These are phyloP conservation scores for Cynanchum wilfordii DNA, from an alignment of 257 asterid genomes.

Conservation along the genomic window DNA sequence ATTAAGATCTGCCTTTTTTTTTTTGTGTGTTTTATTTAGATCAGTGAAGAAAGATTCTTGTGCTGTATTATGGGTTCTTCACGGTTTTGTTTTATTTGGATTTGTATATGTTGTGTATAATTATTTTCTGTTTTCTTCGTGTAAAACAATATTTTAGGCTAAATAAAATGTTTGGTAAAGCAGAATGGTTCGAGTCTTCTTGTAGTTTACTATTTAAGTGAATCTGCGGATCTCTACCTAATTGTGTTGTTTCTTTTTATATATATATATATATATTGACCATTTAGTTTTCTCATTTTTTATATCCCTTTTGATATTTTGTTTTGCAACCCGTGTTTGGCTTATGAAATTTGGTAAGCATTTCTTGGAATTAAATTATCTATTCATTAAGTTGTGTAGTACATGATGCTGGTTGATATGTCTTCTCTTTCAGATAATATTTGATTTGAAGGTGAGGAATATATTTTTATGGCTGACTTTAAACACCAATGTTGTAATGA, in stretches of 20 bases:
- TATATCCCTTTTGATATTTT: not conserved
- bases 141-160: not conserved
- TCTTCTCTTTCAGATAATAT: too few relatives aligned
- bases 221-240: not conserved
- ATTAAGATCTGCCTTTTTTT: conserved; percentile 40
- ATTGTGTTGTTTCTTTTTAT: not conserved
- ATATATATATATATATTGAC: not conserved
- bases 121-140: not conserved
- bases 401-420: not conserved
- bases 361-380: not conserved
- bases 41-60: conserved; percentile 17
- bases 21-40: conserved; percentile 7
- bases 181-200: not conserved
- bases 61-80: conserved; percentile 2
- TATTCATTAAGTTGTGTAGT: not conserved
- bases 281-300: not conserved
- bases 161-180: not conserved
- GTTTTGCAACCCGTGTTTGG: not conserved
- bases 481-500: too few relatives aligned
- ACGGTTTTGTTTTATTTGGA: not conserved
- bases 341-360: not conserved
- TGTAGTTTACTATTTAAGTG: not conserved
- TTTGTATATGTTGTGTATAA: not conserved
- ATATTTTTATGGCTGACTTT: too few relatives aligned
- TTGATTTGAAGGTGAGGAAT: too few relatives aligned